phyloP scores from a whole-genome alignment of 306 rosid species.

The Prunus fruticosa region DNA sequence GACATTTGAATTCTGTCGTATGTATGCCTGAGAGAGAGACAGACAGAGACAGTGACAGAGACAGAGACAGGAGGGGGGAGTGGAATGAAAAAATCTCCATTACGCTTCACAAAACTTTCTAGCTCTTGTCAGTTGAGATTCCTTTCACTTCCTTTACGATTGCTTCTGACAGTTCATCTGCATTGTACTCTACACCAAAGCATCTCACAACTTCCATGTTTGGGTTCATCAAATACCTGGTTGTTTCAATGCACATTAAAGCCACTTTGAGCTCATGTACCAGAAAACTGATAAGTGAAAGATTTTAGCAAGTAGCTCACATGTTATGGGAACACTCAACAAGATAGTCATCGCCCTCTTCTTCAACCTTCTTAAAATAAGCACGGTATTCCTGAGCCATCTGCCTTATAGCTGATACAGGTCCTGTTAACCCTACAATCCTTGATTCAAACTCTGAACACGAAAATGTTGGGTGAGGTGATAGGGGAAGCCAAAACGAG shows the following conservation, averaged over 20 bases:
- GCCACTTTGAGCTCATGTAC: conserved; percentile 20
- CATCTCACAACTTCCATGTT: conserved; percentile 79
- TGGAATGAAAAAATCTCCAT: background rate
- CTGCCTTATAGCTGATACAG: conserved; percentile 73
- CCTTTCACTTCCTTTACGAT: conserved; percentile 52
- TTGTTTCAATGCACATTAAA: conserved; percentile 24
- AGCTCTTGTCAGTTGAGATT: conserved; percentile 29
- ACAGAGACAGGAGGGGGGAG: background rate
- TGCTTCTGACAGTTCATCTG: conserved; percentile 60
- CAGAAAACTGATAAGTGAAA: conserved; percentile 1
- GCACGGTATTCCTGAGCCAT: conserved; percentile 89
- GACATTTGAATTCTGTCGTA: background rate
- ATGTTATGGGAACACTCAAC: conserved; percentile 81
- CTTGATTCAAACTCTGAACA: conserved; percentile 73
- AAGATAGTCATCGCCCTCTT: conserved; percentile 86
- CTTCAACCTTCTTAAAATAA: conserved; percentile 73
- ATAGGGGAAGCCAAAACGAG: conserved; percentile 4
- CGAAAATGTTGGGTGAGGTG: background rate
- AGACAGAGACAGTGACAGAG: background rate
- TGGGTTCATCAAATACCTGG: conserved; percentile 83
- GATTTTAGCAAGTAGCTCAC: conserved; percentile 42
- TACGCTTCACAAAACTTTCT: conserved; percentile 5
- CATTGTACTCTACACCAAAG: conserved; percentile 80
- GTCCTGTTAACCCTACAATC: conserved; percentile 76
- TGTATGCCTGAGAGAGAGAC: background rate